Base-by-base conservation (phyloP, 2,329 filamentous ascomycete species). In the Exserohilum rostratum region DNA sequence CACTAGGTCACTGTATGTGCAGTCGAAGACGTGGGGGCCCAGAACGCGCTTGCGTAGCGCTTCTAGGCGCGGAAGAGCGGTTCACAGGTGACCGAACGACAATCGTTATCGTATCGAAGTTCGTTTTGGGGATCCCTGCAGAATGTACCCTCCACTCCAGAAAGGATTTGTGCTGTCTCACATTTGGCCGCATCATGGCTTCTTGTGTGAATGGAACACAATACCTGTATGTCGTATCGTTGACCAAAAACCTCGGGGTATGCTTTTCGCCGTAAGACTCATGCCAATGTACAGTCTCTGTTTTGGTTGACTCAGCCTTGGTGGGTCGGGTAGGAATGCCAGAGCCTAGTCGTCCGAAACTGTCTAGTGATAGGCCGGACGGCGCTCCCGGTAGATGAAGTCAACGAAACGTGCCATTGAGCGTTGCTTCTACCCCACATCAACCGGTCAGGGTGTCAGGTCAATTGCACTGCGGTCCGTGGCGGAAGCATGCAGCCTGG, bases 151-250 rank as follows among this genome's bases (percentile, higher is more conserved):
- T 18, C 25, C 40, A 34, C 46, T 39, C 20, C 34, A 12, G 39
- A 34, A 34, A 50, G 29, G 18, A 27, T n/a, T 17, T 33, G 30
- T 27, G 34, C 38, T 37, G 37, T 40, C 27, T 39, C 30, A 40
- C 53, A 38, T 46, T 39, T 30, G 35, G 15, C 48, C 37, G 30
- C 33, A 35, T 34, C 9, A 38, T 37, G 46, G 56, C 44, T 46
- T 45, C 50, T 54, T 42, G 50, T 52, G 45, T 34, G 47, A 52
- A 49, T 54, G 46, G 47, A 40, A 38, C 44, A 56, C 31, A 25
- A 49, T 52, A 50, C 46, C 47, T 37, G 27, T 22, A 50, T 30
- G 34, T 44, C 30, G 29, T 52, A 18, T 22, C 37, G 35, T n/a
- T 15, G 15, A n/a, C 10, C 12, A 30, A 20, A 13, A 33, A 29